These are phyloP conservation scores for Collybia sordida DNA, from an alignment of 768 basidiomycete species.

Conservation along the genomic window DNA sequence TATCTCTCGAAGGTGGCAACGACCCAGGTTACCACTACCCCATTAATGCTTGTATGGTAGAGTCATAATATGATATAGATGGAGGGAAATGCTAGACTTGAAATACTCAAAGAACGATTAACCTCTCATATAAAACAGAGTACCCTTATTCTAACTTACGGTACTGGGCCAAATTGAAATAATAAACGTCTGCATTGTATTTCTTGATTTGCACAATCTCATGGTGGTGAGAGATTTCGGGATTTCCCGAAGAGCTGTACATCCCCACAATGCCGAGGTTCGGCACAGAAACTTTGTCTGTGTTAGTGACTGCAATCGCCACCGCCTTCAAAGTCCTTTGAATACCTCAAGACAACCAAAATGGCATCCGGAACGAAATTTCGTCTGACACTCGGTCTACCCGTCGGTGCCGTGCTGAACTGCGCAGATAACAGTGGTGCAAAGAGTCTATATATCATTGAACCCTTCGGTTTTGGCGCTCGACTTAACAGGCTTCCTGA, in stretches of 20 bases:
- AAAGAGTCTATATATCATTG: conserved; percentile 93
- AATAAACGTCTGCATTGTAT: no score
- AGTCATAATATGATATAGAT: no score
- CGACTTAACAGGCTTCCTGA: conserved; percentile 97
- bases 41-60: conserved; percentile 7
- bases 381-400: conserved; percentile 92
- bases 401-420: conserved; percentile 92
- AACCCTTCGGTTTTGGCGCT: conserved; percentile 94
- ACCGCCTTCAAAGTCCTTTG: conserved; percentile 10
- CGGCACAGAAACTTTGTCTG: conserved; percentile 27
- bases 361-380: conserved; percentile 92
- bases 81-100: no score
- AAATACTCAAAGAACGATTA: no score
- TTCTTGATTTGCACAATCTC: no score
- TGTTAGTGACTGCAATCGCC: conserved; percentile 13
- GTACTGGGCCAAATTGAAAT: no score
- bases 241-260: conserved; percentile 26
- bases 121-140: no score
- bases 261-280: conserved; percentile 15
- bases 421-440: conserved; percentile 99
- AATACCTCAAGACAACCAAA: conserved; percentile 1
- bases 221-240: conserved; percentile 8
- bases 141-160: no score
- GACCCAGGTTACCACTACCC: conserved; percentile 9
- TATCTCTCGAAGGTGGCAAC: neutral